These are phyloP conservation scores for Venturia carpophila DNA, from an alignment of 2,329 filamentous ascomycete genomes.

Conservation along the genomic window DNA sequence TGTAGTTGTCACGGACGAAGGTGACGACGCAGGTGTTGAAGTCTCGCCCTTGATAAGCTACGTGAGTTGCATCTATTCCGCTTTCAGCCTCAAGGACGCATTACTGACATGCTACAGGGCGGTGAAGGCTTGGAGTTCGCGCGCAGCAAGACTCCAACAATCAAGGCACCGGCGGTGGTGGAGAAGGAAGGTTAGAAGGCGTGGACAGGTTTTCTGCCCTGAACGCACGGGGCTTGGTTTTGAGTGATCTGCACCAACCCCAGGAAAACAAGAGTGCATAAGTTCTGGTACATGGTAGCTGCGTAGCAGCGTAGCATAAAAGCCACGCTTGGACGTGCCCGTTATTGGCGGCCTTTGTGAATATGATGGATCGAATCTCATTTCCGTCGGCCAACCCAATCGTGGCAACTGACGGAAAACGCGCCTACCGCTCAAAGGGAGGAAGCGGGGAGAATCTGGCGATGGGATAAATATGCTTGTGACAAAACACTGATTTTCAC, in stretches of 20 bases:
- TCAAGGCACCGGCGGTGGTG: constrained; percentile 57
- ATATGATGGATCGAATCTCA: background rate
- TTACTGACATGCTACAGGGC: constrained; percentile 35
- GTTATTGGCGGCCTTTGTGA: background rate
- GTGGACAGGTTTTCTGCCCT: background rate
- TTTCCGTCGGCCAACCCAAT: constrained; percentile 2
- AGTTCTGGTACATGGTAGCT: background rate
- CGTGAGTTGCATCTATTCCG: constrained; percentile 47
- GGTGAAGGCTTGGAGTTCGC: constrained; percentile 58
- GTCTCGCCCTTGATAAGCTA: constrained; percentile 93
- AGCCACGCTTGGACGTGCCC: background rate
- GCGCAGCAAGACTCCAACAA: constrained; percentile 41
- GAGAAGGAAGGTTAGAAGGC: constrained; percentile 46
- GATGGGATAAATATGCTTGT: background rate
- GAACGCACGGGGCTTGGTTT: background rate
- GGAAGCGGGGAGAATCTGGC: background rate
- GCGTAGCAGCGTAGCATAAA: background rate
- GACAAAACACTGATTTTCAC: no score
- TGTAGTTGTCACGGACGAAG: constrained; percentile 61
- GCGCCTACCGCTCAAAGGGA: background rate
- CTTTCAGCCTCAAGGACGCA: constrained; percentile 20
- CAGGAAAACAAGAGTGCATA: background rate
- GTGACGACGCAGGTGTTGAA: constrained; percentile 62
- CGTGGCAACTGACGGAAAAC: constrained; percentile 13
- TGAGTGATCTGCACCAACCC: background rate